Evolutionary conservation across 805 yeast genomes (phyloP), one percentile per base, ranked within the genome.

Genomic region (Starmerella powellii): DNA sequence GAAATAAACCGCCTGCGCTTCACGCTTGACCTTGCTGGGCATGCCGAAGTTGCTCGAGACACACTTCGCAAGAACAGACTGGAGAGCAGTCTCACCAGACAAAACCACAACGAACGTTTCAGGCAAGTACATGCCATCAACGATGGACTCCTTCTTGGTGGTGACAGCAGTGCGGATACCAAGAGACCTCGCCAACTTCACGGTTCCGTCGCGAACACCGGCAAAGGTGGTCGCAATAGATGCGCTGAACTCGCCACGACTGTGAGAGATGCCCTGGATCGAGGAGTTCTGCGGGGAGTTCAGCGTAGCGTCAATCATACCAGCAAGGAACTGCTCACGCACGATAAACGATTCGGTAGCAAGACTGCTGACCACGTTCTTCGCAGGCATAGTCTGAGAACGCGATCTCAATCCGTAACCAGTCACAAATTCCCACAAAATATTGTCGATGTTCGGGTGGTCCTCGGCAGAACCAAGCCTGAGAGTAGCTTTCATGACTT

Each of bases 291-390:
- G 13, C 51, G 36, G n/a, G 12, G 3, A n/a, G 18, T 13, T 11
- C 3, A 37, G 23, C 12, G 61, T 58, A 10, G 68, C 52, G 44
- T 67, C 73, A 44, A 68, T 54, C 24, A 70, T 49, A 46, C 72
- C 73, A 21, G 72, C 71, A 40, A 70, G 38, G 47, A 63, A 65
- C 6, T 58, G 53, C 56, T 69, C 73, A 42, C 74, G 62, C 24
- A 66, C 65, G n/a, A 52, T 58, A 26, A 66, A 45, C 26, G 60
- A 53, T 38, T 67, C 73, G 37, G 51, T 38, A 45, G 62, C 52
- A 45, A 67, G 54, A 28, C 50, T 54, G 4, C 42, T 28, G 23
- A 72, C 71, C 41, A 68, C 58, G 38, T 48, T 47, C 45, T 64
- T 65, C 17, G 49, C 50, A 13, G 54, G 53, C 33, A 50, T 47